Evolutionary conservation across 305 asterid genomes (phyloP).

Genomic region (Plantago coronopus): DNA sequence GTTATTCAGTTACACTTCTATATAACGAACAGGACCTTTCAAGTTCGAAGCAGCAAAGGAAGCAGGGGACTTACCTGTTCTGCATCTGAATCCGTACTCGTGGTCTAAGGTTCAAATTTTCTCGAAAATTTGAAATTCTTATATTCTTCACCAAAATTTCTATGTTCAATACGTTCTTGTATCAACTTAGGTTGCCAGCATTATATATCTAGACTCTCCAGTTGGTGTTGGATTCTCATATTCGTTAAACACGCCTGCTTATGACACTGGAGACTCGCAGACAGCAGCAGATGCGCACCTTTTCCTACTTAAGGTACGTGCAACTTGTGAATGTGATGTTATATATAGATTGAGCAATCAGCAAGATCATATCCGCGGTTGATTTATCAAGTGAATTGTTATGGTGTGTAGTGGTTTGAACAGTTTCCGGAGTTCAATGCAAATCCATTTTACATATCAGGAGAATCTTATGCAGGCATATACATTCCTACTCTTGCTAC

Average conservation of each 20-base stretch:
- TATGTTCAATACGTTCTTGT: neutral
- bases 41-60: conserved; percentile 48
- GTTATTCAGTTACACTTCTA: neutral
- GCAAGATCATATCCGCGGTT: too few relatives aligned
- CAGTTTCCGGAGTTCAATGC: conserved; percentile 39
- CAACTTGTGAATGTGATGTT: neutral
- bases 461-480: conserved; percentile 60
- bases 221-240: conserved; percentile 59
- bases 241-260: conserved; percentile 20
- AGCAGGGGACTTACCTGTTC: conserved; percentile 36
- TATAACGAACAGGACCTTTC: conserved; percentile 49
- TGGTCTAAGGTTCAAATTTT: conserved; percentile 52
- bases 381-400: neutral
- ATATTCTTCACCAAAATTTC: neutral
- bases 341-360: neutral
- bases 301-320: conserved; percentile 65
- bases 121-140: neutral
- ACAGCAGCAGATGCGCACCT: conserved; percentile 53
- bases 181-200: conserved; percentile 40
- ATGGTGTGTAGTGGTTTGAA: conserved; percentile 41
- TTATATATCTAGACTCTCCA: conserved; percentile 58
- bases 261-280: conserved; percentile 38
- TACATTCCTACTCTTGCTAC: conserved; percentile 51
- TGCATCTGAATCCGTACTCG: conserved; percentile 54
- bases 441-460: conserved; percentile 43